Base-by-base conservation (phyloP, 2,329 filamentous ascomycete species). In the Hymenoscyphus infarciens region DNA sequence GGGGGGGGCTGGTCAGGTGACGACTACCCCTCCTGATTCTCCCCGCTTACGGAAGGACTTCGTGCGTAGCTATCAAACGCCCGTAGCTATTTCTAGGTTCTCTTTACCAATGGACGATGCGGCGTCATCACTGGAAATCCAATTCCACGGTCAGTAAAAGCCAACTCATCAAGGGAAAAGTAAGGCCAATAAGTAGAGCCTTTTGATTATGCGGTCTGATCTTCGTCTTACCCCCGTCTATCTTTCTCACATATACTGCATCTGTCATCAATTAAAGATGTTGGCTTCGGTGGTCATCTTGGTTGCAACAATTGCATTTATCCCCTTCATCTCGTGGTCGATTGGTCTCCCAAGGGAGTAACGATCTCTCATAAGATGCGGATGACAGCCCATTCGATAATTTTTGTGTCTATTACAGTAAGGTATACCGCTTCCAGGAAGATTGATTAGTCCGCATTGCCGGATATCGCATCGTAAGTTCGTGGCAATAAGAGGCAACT, bases 191-290 rank as follows among this genome's bases (percentile, higher is more conserved):
- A 22, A 22, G 22, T 19, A 11, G 45, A n/a, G 45, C 45, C 22
- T 5, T 27, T 1, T 52, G 45, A 52, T 52, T 25, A 22, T 52
- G 45, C 19, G 13, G 8, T 52, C 45, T 52, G 19, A 52, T 52
- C 45, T 52, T 52, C n/a, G 42, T 49, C 42, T 49, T 49, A 49
- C 42, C 33, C 33, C 57, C 57, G 27, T 59, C 57, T 59, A 49
- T 59, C 22, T 59, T 25, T 59, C 39, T 52, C 57, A 49, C 42
- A n/a, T 19, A 25, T n/a, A n/a, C 39, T 57, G 33, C 19, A 57
- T 57, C 54, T 10, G 54, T 56, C 54, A 33, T 56, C 54, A 56
- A 56, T 56, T 56, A 25, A 25, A 49, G 42, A 49, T 49, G 42
- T n/a, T 31, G 42, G 19, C n/a, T 10, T 49, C 6, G 42, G 53